A percentile compares a stretch with the other conserved stretches of the same genome.
Evolutionary conservation across 2,329 filamentous ascomycete species (phyloP).

Genomic region (Talaromyces islandicus): DNA sequence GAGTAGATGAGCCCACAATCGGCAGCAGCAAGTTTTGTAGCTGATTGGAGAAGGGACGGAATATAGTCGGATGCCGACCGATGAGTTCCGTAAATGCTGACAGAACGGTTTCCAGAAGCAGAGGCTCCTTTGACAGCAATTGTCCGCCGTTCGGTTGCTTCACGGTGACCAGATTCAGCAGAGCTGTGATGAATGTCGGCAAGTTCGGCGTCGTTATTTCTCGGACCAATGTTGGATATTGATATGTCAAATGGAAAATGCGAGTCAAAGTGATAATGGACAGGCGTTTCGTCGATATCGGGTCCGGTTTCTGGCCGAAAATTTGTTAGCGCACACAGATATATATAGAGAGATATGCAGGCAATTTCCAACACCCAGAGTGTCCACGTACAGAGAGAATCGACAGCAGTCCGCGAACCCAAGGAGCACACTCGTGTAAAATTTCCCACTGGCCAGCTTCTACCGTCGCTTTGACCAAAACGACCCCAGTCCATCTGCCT

Average conservation of each 20-base stretch:
- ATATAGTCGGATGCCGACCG: constrained; percentile 74
- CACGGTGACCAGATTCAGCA: constrained; percentile 58
- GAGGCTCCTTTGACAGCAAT: constrained; percentile 24
- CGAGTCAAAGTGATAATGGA: constrained; percentile 70
- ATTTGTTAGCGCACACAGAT: not conserved
- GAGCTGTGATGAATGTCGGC: constrained; percentile 66
- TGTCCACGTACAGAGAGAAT: constrained; percentile 58
- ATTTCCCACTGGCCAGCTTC: constrained; percentile 83
- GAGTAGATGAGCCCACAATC: constrained; percentile 60
- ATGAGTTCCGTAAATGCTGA: constrained; percentile 66
- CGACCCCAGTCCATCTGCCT: constrained; percentile 70
- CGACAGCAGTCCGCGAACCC: constrained; percentile 70
- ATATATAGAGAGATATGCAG: not conserved
- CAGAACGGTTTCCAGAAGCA: constrained; percentile 62
- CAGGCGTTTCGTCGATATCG: constrained; percentile 67
- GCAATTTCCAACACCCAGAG: not conserved
- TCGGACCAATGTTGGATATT: constrained; percentile 73
- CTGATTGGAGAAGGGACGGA: constrained; percentile 68
- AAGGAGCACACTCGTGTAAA: constrained; percentile 64
- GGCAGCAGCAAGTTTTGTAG: constrained; percentile 56
- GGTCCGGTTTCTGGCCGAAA: constrained; percentile 63
- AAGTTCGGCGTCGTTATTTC: constrained; percentile 84
- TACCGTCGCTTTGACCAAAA: constrained; percentile 71
- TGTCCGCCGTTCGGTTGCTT: constrained; percentile 22
- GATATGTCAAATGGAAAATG: constrained; percentile 77